Percentiles rank a stretch among this genome's conserved stretches.
Evolutionary conservation across 495 filamentous ascomycete species (phyloP).

Genomic region (Penicillium pulvis): DNA sequence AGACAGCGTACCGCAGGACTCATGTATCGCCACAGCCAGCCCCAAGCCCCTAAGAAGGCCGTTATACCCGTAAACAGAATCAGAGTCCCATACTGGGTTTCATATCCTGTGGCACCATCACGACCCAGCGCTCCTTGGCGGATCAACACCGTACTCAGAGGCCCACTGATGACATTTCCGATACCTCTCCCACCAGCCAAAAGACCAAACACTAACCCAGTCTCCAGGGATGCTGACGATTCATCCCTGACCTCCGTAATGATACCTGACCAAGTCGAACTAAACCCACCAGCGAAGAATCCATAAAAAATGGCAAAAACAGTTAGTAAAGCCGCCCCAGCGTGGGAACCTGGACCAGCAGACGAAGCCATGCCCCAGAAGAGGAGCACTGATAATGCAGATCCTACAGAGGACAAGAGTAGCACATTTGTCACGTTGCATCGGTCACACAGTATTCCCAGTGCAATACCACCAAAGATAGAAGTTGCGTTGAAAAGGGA

Average conservation of each 20-base stretch:
- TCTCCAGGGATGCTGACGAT: conserved; percentile 47
- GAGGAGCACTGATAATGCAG: conserved; percentile 60
- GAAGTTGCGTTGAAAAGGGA: conserved; percentile 59
- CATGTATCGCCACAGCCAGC: conserved; percentile 37
- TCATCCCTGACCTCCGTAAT: conserved; percentile 55
- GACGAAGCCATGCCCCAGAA: conserved; percentile 63
- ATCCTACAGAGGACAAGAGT: conserved; percentile 58
- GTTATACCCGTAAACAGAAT: conserved; percentile 52
- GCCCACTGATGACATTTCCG: conserved; percentile 63
- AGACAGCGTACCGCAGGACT: conserved; percentile 16
- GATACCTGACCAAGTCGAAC: conserved; percentile 63
- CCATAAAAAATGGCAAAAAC: conserved; percentile 69
- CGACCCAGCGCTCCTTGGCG: conserved; percentile 30
- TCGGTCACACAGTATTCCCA: conserved; percentile 63
- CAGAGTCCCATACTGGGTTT: conserved; percentile 43
- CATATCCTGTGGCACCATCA: conserved; percentile 34
- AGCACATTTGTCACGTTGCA: conserved; percentile 62
- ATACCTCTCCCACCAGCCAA: conserved; percentile 66
- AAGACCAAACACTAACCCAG: conserved; percentile 63
- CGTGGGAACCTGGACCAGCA: conserved; percentile 23
- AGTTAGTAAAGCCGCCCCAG: conserved; percentile 57
- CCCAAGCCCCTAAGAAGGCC: conserved; percentile 38
- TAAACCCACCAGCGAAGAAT: conserved; percentile 66
- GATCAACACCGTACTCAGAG: conserved; percentile 59
- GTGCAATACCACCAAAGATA: conserved; percentile 57